Evolutionary conservation across 1,284 basidiomycete genomes (phyloP).

Genomic region (Ganoderma meredithae): DNA sequence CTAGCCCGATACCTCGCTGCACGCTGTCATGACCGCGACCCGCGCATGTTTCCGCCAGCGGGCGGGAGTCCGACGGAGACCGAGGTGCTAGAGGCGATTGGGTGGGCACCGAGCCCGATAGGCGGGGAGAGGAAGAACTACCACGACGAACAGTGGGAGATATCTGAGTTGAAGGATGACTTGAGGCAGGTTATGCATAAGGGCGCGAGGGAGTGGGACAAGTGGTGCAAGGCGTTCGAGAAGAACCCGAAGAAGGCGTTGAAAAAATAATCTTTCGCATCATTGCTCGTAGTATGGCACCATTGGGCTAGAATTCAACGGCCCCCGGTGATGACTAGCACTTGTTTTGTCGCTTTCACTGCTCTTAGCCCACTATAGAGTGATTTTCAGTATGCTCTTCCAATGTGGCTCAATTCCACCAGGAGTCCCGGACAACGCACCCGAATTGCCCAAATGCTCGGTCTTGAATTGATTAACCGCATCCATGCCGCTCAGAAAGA

Average conservation of each 20-base stretch:
- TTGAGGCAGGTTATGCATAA: slow-evolving; percentile 10
- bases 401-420: too few species aligned
- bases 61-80: slow-evolving; percentile 9
- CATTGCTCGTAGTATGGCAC: too few species aligned
- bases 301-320: too few species aligned
- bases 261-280: not conserved
- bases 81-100: slow-evolving; percentile 7
- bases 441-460: too few species aligned
- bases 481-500: too few species aligned
- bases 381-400: too few species aligned
- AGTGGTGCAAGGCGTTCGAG: slow-evolving; percentile 11
- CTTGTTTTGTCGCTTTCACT: too few species aligned
- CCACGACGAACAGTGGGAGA: slow-evolving; percentile 4
- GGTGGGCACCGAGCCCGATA: slow-evolving; percentile 10
- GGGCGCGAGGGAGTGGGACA: slow-evolving; percentile 9
- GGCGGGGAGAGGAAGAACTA: slow-evolving; percentile 3
- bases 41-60: slow-evolving; percentile 8
- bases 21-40: slow-evolving; percentile 7
- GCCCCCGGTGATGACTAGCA: too few species aligned
- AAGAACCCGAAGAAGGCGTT: slow-evolving; percentile 8
- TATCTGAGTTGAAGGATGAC: slow-evolving; percentile 6
- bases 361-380: too few species aligned
- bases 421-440: too few species aligned
- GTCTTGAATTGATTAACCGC: too few species aligned
- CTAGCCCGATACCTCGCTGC: slow-evolving; percentile 4